Evolutionary conservation across 2,329 filamentous ascomycete species (phyloP).

Genomic region (Talaromyces rugulosus): DNA sequence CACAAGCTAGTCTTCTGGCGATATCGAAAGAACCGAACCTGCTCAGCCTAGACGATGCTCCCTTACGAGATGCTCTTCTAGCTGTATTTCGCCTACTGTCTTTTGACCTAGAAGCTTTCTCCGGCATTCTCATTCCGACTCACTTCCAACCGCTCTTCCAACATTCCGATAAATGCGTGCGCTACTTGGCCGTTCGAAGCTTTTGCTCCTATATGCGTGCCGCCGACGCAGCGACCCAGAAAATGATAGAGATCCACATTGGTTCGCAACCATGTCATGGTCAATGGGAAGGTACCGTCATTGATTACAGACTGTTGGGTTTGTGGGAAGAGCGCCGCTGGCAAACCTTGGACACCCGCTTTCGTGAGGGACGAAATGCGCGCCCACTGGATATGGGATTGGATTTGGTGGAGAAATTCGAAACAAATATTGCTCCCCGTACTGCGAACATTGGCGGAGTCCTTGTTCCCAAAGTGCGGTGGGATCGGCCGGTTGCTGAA

Average conservation of each 20-base stretch:
- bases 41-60: slow-evolving; percentile 32
- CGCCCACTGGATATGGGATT: slow-evolving; percentile 17
- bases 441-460: slow-evolving; percentile 63
- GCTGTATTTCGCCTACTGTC: slow-evolving; percentile 74
- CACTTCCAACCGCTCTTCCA: slow-evolving; percentile 66
- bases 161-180: slow-evolving; percentile 55
- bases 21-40: slow-evolving; percentile 25
- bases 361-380: slow-evolving; percentile 19
- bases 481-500: slow-evolving; percentile 45
- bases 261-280: slow-evolving; percentile 61
- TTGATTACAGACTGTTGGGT: slow-evolving; percentile 74
- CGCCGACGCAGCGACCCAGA: slow-evolving; percentile 72
- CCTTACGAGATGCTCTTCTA: slow-evolving; percentile 53
- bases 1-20: slow-evolving; percentile 29
- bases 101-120: slow-evolving; percentile 68
- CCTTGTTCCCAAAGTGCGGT: slow-evolving; percentile 58
- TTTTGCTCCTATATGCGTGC: slow-evolving; percentile 75
- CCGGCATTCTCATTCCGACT: slow-evolving; percentile 59
- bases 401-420: slow-evolving; percentile 24
- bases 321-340: slow-evolving; percentile 61
- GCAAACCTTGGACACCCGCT: slow-evolving; percentile 30
- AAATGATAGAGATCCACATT: slow-evolving; percentile 64
- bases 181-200: slow-evolving; percentile 77
- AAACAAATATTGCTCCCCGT: slow-evolving; percentile 49
- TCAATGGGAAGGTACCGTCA: slow-evolving; percentile 67